Evolutionary conservation across 495 filamentous ascomycete species (phyloP).

Genomic region (Amphirosellinia nigrospora): DNA sequence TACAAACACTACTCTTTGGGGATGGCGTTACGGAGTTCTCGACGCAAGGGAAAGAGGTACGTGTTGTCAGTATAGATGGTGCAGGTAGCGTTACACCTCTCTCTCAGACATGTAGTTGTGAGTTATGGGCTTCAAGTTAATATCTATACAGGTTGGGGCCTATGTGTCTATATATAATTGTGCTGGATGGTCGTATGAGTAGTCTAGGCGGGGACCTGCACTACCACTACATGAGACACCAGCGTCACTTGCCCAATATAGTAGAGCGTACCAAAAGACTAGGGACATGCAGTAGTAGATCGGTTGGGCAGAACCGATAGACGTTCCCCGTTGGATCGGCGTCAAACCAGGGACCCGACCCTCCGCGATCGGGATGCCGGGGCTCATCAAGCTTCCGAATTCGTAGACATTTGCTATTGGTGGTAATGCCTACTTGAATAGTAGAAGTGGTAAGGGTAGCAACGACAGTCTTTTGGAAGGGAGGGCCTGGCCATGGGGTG

Average conservation of each 20-base stretch:
- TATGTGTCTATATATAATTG: slow-evolving; percentile 6
- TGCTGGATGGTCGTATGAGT: neutral
- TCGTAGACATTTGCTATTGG: neutral
- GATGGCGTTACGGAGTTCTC: neutral
- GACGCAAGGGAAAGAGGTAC: neutral
- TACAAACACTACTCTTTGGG: neutral
- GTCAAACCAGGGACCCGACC: neutral
- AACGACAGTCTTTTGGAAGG: neutral
- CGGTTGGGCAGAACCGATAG: too few species aligned
- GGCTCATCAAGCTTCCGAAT: neutral
- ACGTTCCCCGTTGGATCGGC: neutral
- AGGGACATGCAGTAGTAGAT: neutral
- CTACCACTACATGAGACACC: neutral
- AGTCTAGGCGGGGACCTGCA: neutral
- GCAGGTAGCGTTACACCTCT: neutral
- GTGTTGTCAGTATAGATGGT: neutral
- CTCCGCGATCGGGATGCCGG: neutral
- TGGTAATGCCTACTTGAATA: neutral
- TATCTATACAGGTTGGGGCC: neutral
- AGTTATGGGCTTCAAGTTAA: neutral
- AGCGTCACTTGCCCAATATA: slow-evolving; percentile 1
- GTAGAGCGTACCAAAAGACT: neutral
- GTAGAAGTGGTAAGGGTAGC: neutral
- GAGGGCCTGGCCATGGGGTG: neutral
- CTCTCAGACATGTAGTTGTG: neutral